Base-by-base conservation (phyloP, 2,329 filamentous ascomycete genomes). In the Grosmannia clavigera region DNA sequence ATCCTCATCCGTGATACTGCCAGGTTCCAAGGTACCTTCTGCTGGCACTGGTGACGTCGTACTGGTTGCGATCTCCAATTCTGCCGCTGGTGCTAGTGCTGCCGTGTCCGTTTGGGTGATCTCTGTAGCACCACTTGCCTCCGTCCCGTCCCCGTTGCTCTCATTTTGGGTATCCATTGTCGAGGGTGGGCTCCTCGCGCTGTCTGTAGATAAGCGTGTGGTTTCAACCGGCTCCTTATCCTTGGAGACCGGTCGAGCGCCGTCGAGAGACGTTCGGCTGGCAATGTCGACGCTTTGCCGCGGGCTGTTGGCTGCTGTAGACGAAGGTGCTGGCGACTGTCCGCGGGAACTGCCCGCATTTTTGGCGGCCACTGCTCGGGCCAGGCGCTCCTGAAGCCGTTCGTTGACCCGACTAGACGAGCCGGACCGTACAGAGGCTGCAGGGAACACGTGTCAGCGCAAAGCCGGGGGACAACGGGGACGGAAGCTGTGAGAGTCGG, bases 301-400 rank as follows among this genome's bases (percentile, higher is more conserved):
- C 11, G 75, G 75, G 57, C 74, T 77, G 57, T 74, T 76, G 2
- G 68, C 70, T 35, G 68, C 68, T 14, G 70, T 65, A 7, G 74
- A 73, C 9, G 68, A 77, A 55, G 78, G 79, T 9, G 77, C 62
- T 2, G 65, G 75, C 31, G 79, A 72, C 63, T 74, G 72, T 60
- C 73, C 76, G 27, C 73, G 75, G 33, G 58, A 55, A 22, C 43
- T n/a, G n/a, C 67, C 62, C 33, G 58, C 63, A 40, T 79, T 81
- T 68, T 87, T 90, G 61, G 86, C 86, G 3, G 86, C 90, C 67
- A 96, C 83, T 35, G 92, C 94, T 68, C 90, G 89, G 35, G 92
- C 92, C 62, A 99, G 79, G 63, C 91, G 82, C 70, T 96, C 92
- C 70, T 96, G 92, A 52, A 99, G 77, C 58, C 91, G 84, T 67